These are phyloP conservation scores for Glomus cerebriforme DNA, from an alignment of 192 early-diverging fungal genomes.

Conservation along the genomic window DNA sequence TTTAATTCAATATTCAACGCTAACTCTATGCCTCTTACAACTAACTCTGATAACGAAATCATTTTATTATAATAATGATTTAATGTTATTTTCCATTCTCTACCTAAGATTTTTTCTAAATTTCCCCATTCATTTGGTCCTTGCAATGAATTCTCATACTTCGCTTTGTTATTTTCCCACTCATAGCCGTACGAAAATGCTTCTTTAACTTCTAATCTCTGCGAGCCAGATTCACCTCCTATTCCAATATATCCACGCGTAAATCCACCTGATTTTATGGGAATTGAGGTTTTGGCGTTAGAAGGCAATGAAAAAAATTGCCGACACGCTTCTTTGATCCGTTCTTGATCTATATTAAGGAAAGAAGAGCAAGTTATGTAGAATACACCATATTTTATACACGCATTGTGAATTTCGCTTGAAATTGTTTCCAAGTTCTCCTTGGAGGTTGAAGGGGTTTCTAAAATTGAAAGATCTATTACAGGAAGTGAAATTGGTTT, in stretches of 20 bases:
- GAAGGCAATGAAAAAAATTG: constrained; percentile 42
- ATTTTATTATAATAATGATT: constrained; percentile 45
- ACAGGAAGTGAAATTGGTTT: constrained; percentile 32
- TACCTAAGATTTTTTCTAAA: constrained; percentile 28
- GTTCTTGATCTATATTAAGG: background rate
- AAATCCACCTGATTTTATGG: constrained; percentile 47
- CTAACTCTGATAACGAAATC: constrained; percentile 40
- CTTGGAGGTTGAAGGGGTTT: background rate
- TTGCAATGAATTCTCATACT: constrained; percentile 48
- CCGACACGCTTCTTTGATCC: constrained; percentile 35
- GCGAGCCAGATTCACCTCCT: constrained; percentile 53
- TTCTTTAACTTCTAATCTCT: constrained; percentile 59
- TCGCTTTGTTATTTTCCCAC: constrained; percentile 29
- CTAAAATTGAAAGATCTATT: constrained; percentile 41
- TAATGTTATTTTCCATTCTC: constrained; percentile 31
- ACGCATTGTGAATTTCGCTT: constrained; percentile 32
- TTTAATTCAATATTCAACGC: constrained; percentile 42
- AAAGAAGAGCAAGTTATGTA: constrained; percentile 45
- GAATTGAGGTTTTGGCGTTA: constrained; percentile 36
- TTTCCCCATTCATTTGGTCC: constrained; percentile 56
- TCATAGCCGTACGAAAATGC: constrained; percentile 61
- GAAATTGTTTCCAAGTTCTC: constrained; percentile 31
- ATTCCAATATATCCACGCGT: constrained; percentile 49
- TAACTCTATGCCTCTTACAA: constrained; percentile 46
- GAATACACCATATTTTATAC: constrained; percentile 40